These are phyloP conservation scores for Coemansia sp. DNA, from an alignment of 192 early-diverging fungal genomes.

Conservation along the genomic window DNA sequence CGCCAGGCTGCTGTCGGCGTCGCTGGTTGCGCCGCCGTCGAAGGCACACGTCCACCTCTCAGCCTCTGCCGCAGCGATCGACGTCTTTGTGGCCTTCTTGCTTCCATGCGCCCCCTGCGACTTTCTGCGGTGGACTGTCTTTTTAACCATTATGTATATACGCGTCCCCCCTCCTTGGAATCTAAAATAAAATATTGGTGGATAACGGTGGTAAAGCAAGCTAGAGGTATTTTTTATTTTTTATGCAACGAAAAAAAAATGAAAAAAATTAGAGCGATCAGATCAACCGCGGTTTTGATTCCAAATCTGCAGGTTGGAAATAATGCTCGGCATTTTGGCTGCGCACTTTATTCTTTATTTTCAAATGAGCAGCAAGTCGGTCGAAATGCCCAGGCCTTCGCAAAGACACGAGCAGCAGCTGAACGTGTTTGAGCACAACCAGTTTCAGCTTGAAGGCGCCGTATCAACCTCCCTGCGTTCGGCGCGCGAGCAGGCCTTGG, in stretches of 20 bases:
- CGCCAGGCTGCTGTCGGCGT: conserved; percentile 26
- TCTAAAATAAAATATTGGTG: too few relatives aligned
- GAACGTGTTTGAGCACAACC: conserved; percentile 18
- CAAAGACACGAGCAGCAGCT: conserved; percentile 9
- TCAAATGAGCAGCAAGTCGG: background rate
- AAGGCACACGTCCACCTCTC: conserved; percentile 40
- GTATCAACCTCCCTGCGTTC: background rate
- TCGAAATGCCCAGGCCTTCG: background rate
- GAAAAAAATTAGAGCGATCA: background rate
- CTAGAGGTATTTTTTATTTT: too few relatives aligned
- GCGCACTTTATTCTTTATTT: background rate
- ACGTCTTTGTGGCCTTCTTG: conserved; percentile 12
- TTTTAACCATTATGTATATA: conserved; percentile 21
- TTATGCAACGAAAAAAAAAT: too few relatives aligned
- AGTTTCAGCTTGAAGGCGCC: conserved; percentile 16
- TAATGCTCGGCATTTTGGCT: too few relatives aligned
- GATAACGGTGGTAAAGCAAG: too few relatives aligned
- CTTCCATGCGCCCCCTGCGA: conserved; percentile 5
- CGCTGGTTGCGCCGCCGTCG: conserved; percentile 11
- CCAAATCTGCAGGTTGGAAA: background rate
- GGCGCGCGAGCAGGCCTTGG: conserved; percentile 9
- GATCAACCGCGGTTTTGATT: background rate
- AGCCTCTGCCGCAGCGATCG: background rate
- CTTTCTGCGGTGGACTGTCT: conserved; percentile 43
- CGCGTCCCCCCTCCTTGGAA: too few relatives aligned